Conservation (phyloP, 176 grass and related monocot species). For the Ampelocalamus luodianensis region DNA sequence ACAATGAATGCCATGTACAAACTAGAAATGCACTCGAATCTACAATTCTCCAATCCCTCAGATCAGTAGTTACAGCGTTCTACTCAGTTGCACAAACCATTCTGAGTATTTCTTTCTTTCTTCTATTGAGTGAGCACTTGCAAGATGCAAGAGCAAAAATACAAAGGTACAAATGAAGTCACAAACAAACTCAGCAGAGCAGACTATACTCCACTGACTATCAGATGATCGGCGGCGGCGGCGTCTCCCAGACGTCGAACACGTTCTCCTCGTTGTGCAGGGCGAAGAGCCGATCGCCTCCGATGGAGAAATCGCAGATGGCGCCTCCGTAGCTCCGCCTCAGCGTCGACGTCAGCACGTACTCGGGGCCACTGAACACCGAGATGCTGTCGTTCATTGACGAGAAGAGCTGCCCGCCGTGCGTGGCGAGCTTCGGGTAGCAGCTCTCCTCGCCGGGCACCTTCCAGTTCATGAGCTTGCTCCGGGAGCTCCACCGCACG, state of each 20-base stretch:
- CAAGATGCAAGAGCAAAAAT: neutral
- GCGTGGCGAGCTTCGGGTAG: conserved; percentile 92
- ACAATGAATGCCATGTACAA: neutral
- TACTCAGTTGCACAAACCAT: conserved; percentile 25
- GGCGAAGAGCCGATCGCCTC: conserved; percentile 83
- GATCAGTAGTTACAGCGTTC: conserved; percentile 3
- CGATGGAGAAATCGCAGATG: conserved; percentile 96
- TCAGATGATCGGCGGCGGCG: conserved; percentile 85
- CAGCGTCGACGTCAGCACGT: conserved; percentile 87
- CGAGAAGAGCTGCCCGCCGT: conserved; percentile 89
- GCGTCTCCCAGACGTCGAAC: conserved; percentile 96
- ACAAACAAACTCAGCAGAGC: neutral
- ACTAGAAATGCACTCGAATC: neutral
- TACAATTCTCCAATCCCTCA: neutral
- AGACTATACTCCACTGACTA: neutral
- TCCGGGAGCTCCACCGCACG: conserved; percentile 92
- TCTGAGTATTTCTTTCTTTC: conserved; percentile 12
- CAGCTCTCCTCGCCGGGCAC: conserved; percentile 84
- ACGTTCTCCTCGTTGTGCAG: conserved; percentile 98
- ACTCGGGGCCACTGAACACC: conserved; percentile 89
- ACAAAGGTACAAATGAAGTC: neutral
- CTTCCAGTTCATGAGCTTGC: conserved; percentile 88
- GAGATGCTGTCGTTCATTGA: conserved; percentile 97
- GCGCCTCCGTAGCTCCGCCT: conserved; percentile 75
- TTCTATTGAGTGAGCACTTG: neutral